A percentile compares a stretch with the other conserved stretches of the same genome.
These are phyloP conservation scores for Evansstolkia leycettana DNA, from an alignment of 495 filamentous ascomycete species.

Conservation along the genomic window DNA sequence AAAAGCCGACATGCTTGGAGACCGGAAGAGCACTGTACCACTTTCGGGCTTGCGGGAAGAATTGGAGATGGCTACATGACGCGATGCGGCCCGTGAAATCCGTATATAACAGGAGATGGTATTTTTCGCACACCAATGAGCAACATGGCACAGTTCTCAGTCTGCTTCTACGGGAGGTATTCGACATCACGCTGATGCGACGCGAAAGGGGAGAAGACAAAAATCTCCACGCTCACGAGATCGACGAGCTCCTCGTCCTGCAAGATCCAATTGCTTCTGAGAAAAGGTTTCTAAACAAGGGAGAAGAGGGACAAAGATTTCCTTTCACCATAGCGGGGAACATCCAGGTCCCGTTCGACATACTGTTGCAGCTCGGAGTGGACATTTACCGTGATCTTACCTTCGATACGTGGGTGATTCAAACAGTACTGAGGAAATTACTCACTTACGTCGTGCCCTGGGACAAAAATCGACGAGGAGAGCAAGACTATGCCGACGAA, in stretches of 20 bases:
- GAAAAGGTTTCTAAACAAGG: constrained; percentile 1
- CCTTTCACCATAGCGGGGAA: constrained; percentile 23
- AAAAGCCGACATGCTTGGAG: constrained; percentile 8
- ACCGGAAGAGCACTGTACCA: constrained; percentile 16
- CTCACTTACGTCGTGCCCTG: constrained; percentile 17
- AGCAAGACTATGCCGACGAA: background rate
- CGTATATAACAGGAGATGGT: background rate
- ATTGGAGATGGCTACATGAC: constrained; percentile 25
- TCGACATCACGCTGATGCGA: constrained; percentile 22
- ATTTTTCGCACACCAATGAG: constrained; percentile 18
- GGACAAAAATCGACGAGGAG: constrained; percentile 10
- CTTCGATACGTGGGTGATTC: constrained; percentile 30
- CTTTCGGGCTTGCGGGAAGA: constrained; percentile 15
- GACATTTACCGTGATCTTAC: constrained; percentile 24
- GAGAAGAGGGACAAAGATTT: constrained; percentile 5
- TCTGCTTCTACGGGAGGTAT: constrained; percentile 20
- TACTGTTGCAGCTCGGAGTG: constrained; percentile 21
- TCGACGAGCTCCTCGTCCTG: constrained; percentile 20
- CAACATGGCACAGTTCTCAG: constrained; percentile 16
- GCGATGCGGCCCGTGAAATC: constrained; percentile 12
- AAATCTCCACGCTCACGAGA: constrained; percentile 17
- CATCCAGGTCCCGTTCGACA: constrained; percentile 24
- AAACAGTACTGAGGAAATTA: constrained; percentile 19
- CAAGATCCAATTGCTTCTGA: constrained; percentile 6
- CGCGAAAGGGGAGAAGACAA: constrained; percentile 9